Evolutionary conservation across 192 early-diverging fungal genomes (phyloP).

Genomic region (Backusella mclennaniae): DNA sequence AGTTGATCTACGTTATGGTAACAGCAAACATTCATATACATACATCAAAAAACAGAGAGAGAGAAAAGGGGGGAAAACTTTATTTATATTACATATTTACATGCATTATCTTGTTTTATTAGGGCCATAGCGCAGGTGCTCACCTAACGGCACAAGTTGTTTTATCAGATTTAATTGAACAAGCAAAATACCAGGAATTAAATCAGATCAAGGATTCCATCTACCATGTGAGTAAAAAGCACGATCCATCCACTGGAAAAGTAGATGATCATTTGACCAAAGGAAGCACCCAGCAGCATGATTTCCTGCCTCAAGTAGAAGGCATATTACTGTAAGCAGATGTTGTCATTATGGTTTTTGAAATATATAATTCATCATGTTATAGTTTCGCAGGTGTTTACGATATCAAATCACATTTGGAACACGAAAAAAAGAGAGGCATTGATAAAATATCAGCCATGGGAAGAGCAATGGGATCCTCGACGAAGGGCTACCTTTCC

Average conservation of each 20-base stretch:
- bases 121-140: constrained; percentile 48
- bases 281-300: not conserved
- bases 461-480: constrained; percentile 54
- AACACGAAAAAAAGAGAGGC: constrained; percentile 49
- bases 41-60: not conserved
- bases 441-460: constrained; percentile 58
- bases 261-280: not conserved
- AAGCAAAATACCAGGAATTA: constrained; percentile 17
- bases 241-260: constrained; percentile 7
- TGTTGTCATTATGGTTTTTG: not conserved
- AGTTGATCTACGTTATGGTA: constrained; percentile 45
- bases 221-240: constrained; percentile 13
- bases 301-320: constrained; percentile 36
- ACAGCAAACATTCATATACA: not conserved
- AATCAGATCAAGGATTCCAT: not conserved
- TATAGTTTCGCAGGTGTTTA: constrained; percentile 49
- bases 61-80: not conserved
- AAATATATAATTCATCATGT: not conserved
- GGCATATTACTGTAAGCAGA: constrained; percentile 37
- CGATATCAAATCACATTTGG: constrained; percentile 44
- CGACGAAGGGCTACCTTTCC: constrained; percentile 1
- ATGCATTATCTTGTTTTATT: not conserved
- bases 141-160: constrained; percentile 39
- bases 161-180: constrained; percentile 32
- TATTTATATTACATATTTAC: not conserved